Percentiles rank a stretch among this genome's conserved stretches.
These are phyloP conservation scores for Podaxis rugospora DNA, from an alignment of 768 basidiomycete genomes.

Conservation along the genomic window DNA sequence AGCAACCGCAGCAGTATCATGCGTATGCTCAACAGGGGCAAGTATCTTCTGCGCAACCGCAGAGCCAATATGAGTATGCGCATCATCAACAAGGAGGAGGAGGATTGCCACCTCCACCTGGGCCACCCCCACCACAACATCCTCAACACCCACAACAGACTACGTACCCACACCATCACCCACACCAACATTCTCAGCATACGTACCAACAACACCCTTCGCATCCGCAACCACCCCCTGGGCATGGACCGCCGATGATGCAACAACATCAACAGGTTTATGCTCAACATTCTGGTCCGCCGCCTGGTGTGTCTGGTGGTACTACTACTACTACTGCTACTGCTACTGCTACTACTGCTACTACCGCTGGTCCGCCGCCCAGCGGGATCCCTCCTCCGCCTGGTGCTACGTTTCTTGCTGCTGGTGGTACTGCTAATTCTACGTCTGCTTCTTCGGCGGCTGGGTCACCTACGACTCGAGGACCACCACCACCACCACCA, in stretches of 20 bases:
- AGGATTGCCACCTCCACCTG: slow-evolving; percentile 15
- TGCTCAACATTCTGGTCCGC: slow-evolving; percentile 8
- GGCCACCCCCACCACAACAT: slow-evolving; percentile 20
- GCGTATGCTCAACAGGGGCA: slow-evolving; percentile 8
- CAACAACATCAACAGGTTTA: slow-evolving; percentile 14
- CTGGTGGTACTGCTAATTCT: not conserved
- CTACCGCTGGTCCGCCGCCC: slow-evolving; percentile 13
- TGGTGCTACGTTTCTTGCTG: slow-evolving; percentile 9
- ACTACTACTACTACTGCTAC: not conserved
- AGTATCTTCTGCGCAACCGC: slow-evolving; percentile 11
- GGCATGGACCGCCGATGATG: slow-evolving; percentile 5
- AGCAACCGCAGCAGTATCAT: slow-evolving; percentile 14
- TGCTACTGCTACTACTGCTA: not conserved
- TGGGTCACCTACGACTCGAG: not conserved
- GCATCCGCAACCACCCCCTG: slow-evolving; percentile 17
- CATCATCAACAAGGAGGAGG: slow-evolving; percentile 9
- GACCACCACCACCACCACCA: not conserved
- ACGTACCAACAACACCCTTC: slow-evolving; percentile 15
- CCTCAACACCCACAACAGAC: slow-evolving; percentile 13
- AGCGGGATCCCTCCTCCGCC: slow-evolving; percentile 16
- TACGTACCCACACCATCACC: slow-evolving; percentile 12
- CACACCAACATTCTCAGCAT: slow-evolving; percentile 10
- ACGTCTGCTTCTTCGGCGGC: not conserved
- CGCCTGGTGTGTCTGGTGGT: slow-evolving; percentile 9
- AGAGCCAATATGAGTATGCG: slow-evolving; percentile 21